Evolutionary conservation across 257 asterid species (phyloP), one percentile per base, ranked within the genome.

Genomic region (Leonotis leonurus): DNA sequence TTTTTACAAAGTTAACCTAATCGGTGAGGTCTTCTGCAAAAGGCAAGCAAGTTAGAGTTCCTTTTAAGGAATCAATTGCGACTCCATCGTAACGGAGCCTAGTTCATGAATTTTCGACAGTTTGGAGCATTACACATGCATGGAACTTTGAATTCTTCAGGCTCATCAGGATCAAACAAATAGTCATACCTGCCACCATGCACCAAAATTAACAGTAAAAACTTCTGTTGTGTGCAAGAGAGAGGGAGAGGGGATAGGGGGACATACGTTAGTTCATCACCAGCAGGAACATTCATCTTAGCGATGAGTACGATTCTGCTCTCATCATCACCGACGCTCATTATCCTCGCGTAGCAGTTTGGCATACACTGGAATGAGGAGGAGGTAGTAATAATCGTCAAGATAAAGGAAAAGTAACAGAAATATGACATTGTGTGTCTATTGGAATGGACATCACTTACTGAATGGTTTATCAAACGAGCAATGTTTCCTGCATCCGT

Each of bases 301-400:
- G 99, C 95, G 36, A 93, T 89, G 26, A 93, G 95, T n/a, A 89
- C 97, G n/a, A 93, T 81, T 80, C 99, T 87, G 85, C 95, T 87
- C 81, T 93, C 95, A 30, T 90, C 99, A 48, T 76, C 83, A 16
- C 96, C 99, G 22, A 89, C 99, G 45, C 97, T 89, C 97, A 89
- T 87, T 69, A 93, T 93, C 83, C 99, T 84, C 8, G 99, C 97
- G 52, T 93, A 93, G 80, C 97, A 93, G 76, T 90, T 93, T 50
- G 96, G 99, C 99, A 85, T 85, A 79, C 99, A 93, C 99, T 93
- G 85, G n/a, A n/a, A n/a, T n/a, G n/a, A n/a, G n/a, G n/a, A n/a
- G n/a, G n/a, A 26, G 27, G 43, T 35, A 8, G 37, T 39, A 53
- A 5, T 56, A 1, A 2, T 49, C 33, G 18, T 25, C 40, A 39